These are phyloP conservation scores for Torulaspora quercuum DNA, from an alignment of 805 yeast genomes.

Conservation along the genomic window DNA sequence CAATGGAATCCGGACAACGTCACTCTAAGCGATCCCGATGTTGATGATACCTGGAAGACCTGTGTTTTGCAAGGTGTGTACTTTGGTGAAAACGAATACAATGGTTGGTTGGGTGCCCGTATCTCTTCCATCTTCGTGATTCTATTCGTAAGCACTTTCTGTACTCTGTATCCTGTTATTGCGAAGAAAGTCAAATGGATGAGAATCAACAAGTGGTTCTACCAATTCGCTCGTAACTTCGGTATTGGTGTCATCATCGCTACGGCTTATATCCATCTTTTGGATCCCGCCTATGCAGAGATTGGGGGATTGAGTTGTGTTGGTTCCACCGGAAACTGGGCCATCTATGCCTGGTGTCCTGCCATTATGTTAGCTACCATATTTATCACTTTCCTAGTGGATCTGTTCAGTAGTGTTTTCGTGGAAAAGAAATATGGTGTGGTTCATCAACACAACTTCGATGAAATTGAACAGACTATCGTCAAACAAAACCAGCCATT, in stretches of 20 bases:
- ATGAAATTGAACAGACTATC: slow-evolving; percentile 16
- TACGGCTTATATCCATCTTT: slow-evolving; percentile 66
- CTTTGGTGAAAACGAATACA: slow-evolving; percentile 40
- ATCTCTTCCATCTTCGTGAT: slow-evolving; percentile 61
- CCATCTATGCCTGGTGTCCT: slow-evolving; percentile 44
- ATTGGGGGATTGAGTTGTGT: slow-evolving; percentile 37
- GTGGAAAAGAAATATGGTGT: slow-evolving; percentile 39
- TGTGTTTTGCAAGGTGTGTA: slow-evolving; percentile 43
- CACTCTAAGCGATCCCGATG: slow-evolving; percentile 34
- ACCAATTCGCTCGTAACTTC: slow-evolving; percentile 41
- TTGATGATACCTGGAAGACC: slow-evolving; percentile 38
- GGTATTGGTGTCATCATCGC: slow-evolving; percentile 78
- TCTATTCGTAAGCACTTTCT: slow-evolving; percentile 45
- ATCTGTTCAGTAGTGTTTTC: slow-evolving; percentile 40
- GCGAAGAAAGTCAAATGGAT: slow-evolving; percentile 40
- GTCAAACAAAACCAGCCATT: slow-evolving; percentile 5
- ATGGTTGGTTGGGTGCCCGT: slow-evolving; percentile 45
- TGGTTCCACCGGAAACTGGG: slow-evolving; percentile 46
- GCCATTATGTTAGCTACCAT: slow-evolving; percentile 44
- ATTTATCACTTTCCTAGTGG: slow-evolving; percentile 41
- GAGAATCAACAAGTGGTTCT: slow-evolving; percentile 40
- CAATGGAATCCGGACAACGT: slow-evolving; percentile 23
- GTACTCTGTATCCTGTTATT: slow-evolving; percentile 44
- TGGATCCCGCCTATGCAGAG: slow-evolving; percentile 46
- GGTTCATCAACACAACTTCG: slow-evolving; percentile 24